These are phyloP conservation scores for Parathielavia appendiculata DNA, from an alignment of 495 filamentous ascomycete species.

Conservation along the genomic window DNA sequence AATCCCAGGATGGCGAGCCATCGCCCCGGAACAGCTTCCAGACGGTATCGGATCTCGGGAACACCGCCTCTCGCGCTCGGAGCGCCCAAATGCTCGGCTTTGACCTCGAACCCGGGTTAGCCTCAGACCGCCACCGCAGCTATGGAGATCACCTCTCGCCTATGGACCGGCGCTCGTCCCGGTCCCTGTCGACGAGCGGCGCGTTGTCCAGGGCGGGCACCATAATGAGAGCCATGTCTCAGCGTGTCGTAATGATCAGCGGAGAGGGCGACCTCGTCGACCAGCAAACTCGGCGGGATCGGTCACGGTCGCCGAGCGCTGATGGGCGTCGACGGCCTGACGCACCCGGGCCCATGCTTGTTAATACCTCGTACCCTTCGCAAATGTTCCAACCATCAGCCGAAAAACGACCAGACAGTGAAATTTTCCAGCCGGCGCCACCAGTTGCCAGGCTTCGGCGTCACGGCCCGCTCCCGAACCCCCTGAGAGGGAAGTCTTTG, in stretches of 20 bases:
- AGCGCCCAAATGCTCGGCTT: constrained; percentile 44
- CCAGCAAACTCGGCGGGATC: constrained; percentile 64
- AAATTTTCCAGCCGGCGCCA: constrained; percentile 27
- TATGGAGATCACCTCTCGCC: constrained; percentile 47
- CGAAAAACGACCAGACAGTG: constrained; percentile 43
- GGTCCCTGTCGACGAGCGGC: constrained; percentile 51
- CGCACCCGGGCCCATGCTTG: constrained; percentile 48
- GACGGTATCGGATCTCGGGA: constrained; percentile 48
- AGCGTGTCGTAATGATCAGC: constrained; percentile 95
- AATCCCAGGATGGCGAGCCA: constrained; percentile 45
- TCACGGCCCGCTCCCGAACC: constrained; percentile 60
- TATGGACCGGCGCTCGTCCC: constrained; percentile 49
- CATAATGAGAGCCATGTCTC: constrained; percentile 93
- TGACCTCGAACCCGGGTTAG: constrained; percentile 49
- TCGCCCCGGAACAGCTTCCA: constrained; percentile 61
- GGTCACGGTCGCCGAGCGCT: constrained; percentile 47
- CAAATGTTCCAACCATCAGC: constrained; percentile 41
- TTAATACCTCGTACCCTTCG: constrained; percentile 45
- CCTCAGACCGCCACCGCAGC: constrained; percentile 39
- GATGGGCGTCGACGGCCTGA: constrained; percentile 35
- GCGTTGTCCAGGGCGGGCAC: constrained; percentile 76
- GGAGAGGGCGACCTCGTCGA: constrained; percentile 75
- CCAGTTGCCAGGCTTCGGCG: constrained; percentile 27
- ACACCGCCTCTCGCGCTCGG: constrained; percentile 36
- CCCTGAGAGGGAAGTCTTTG: constrained; percentile 80